Conservation (phyloP, 192 early-diverging fungal genomes). For the Coemansia sp. region DNA sequence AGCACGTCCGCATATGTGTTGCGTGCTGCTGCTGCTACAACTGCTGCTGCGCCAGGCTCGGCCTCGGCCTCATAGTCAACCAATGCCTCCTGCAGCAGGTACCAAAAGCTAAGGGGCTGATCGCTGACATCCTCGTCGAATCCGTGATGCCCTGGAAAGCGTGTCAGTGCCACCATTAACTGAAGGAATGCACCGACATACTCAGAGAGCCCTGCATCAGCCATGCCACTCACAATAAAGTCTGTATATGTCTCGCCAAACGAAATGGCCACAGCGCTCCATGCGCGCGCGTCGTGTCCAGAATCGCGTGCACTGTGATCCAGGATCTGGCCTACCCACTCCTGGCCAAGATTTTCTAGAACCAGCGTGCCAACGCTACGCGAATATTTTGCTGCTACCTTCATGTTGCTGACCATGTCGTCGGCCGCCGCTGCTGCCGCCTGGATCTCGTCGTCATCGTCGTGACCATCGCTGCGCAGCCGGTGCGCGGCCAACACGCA, state of each 20-base stretch:
- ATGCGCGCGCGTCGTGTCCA: conserved; percentile 24
- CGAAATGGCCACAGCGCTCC: conserved; percentile 29
- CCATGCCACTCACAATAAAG: conserved; percentile 21
- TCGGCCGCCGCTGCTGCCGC: conserved; percentile 36
- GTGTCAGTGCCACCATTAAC: conserved; percentile 61
- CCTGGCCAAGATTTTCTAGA: conserved; percentile 21
- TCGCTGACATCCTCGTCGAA: conserved; percentile 69
- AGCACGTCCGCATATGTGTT: conserved; percentile 56
- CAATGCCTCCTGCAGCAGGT: conserved; percentile 65
- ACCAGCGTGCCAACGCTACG: conserved; percentile 31
- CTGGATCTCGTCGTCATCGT: conserved; percentile 30
- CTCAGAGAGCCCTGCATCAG: conserved; percentile 7
- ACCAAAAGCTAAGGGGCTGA: conserved; percentile 72
- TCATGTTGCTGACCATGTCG: conserved; percentile 42
- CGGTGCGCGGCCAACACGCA: conserved; percentile 20
- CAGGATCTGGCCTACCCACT: conserved; percentile 22
- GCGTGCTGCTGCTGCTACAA: conserved; percentile 26
- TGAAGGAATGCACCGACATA: conserved; percentile 23
- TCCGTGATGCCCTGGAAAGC: conserved; percentile 67
- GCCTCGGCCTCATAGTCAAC: conserved; percentile 50
- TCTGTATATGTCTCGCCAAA: conserved; percentile 49
- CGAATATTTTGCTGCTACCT: conserved; percentile 26
- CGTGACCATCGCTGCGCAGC: conserved; percentile 6
- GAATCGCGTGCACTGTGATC: conserved; percentile 11
- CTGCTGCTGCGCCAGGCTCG: conserved; percentile 14